These are phyloP conservation scores for thale cress (Arabidopsis thaliana) DNA, from an alignment of 345 rosid genomes.

Conservation along the genomic window DNA sequence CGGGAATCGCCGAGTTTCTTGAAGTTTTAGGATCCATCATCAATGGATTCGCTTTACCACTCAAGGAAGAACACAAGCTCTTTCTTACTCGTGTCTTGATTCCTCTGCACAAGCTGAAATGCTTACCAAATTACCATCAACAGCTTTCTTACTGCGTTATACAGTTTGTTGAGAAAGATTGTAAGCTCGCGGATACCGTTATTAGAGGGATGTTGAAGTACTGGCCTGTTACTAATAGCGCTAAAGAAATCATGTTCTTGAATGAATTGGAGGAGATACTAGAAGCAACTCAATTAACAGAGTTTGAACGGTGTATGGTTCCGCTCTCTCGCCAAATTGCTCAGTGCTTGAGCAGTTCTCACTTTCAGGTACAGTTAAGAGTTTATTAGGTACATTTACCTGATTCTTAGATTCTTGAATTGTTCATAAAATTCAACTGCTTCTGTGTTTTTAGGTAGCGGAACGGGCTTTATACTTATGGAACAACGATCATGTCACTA, in stretches of 20 bases:
- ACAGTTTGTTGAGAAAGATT: constrained; percentile 92
- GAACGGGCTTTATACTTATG: constrained; percentile 49
- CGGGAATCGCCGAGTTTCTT: constrained; percentile 85
- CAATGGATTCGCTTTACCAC: constrained; percentile 90
- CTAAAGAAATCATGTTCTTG: constrained; percentile 94
- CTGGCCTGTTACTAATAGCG: constrained; percentile 91
- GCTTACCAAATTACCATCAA: constrained; percentile 82
- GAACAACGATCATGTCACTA: constrained; percentile 49
- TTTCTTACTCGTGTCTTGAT: constrained; percentile 75
- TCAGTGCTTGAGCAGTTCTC: constrained; percentile 76
- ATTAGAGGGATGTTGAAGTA: constrained; percentile 82
- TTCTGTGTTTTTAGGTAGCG: constrained; percentile 44
- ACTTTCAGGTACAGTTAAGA: constrained; percentile 72
- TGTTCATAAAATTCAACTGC: constrained; percentile 21
- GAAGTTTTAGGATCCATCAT: constrained; percentile 91
- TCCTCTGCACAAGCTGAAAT: constrained; percentile 88
- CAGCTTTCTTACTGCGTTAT: constrained; percentile 81
- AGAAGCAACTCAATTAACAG: constrained; percentile 79
- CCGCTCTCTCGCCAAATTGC: constrained; percentile 77
- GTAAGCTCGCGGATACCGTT: constrained; percentile 82
- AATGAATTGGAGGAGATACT: constrained; percentile 86
- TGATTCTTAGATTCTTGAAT: constrained; percentile 14
- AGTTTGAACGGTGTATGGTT: constrained; percentile 86
- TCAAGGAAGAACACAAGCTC: constrained; percentile 93
- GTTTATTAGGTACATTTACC: not conserved